phyloP scores from a whole-genome alignment of 2,329 filamentous ascomycete species.

The Fusarium xylarioides region DNA sequence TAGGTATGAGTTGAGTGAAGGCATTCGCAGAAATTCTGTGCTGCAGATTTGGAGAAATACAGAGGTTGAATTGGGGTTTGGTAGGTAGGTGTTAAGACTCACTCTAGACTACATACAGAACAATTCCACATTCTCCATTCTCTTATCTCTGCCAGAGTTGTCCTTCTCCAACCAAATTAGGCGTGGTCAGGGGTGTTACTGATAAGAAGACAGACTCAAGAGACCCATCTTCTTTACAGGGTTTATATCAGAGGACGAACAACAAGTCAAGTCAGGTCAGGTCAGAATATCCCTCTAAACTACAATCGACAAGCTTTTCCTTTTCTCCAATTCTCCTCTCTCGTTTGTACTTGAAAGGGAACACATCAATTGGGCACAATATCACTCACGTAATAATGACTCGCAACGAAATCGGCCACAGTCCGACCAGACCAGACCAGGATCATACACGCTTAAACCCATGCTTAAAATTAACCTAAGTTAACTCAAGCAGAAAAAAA shows the following conservation, averaged over 20 bases:
- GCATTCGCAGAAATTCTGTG: constrained; percentile 12
- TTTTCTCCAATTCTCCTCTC: not conserved
- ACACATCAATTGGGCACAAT: not conserved
- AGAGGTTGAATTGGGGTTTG: constrained; percentile 21
- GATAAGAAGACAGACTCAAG: constrained; percentile 13
- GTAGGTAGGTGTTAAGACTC: not conserved
- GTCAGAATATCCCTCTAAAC: not conserved
- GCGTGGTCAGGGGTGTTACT: constrained; percentile 19
- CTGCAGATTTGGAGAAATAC: constrained; percentile 28
- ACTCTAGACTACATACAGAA: constrained; percentile 3
- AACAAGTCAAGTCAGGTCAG: not conserved
- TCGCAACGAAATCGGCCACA: constrained; percentile 21
- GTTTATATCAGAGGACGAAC: not conserved
- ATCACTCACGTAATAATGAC: constrained; percentile 7
- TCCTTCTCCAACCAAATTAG: constrained; percentile 28
- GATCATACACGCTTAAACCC: constrained; percentile 27
- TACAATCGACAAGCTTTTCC: not conserved
- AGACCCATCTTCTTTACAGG: not conserved
- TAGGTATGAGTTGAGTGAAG: not conserved
- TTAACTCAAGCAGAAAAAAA: not conserved
- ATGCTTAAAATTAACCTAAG: constrained; percentile 27
- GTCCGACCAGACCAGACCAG: constrained; percentile 9
- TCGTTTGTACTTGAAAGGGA: not conserved
- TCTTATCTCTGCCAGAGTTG: constrained; percentile 22
- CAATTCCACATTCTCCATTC: not conserved